Evolutionary conservation across 495 filamentous ascomycete genomes (phyloP).

Genomic region (Clavariopsis aquatica): DNA sequence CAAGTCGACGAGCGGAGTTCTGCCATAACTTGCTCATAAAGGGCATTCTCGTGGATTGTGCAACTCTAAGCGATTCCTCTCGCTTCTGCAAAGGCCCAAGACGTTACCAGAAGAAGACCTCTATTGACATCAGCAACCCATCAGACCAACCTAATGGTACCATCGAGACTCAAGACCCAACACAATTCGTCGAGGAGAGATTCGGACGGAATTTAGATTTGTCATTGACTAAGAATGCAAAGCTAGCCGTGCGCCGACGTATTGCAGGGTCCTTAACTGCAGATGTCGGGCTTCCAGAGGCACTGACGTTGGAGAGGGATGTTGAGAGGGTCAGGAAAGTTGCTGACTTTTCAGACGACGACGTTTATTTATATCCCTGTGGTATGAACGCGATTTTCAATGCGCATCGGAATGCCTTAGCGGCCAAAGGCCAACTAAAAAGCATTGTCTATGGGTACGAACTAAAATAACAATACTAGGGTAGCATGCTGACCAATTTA

Average conservation of each 20-base stretch:
- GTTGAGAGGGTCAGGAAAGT: slow-evolving; percentile 47
- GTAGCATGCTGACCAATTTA: slow-evolving; percentile 41
- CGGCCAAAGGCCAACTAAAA: slow-evolving; percentile 59
- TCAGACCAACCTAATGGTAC: slow-evolving; percentile 34
- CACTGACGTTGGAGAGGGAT: slow-evolving; percentile 52
- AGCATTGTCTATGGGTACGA: slow-evolving; percentile 68
- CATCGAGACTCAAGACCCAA: slow-evolving; percentile 63
- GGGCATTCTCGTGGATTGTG: slow-evolving; percentile 60
- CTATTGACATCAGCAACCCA: slow-evolving; percentile 47
- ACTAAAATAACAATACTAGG: background rate
- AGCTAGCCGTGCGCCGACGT: slow-evolving; percentile 77
- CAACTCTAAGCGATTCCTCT: slow-evolving; percentile 26
- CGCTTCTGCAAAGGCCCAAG: slow-evolving; percentile 44
- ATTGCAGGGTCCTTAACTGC: slow-evolving; percentile 85
- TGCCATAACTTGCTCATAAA: slow-evolving; percentile 73
- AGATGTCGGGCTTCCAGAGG: slow-evolving; percentile 67
- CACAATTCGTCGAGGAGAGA: slow-evolving; percentile 87
- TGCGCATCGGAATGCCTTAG: slow-evolving; percentile 70
- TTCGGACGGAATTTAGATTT: slow-evolving; percentile 89
- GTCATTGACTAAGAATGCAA: slow-evolving; percentile 75
- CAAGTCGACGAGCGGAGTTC: slow-evolving; percentile 87
- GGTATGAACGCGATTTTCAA: slow-evolving; percentile 97
- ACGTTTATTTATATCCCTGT: slow-evolving; percentile 82
- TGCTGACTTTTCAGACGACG: slow-evolving; percentile 75
- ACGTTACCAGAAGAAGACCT: slow-evolving; percentile 64